Conservation (phyloP, 2,329 filamentous ascomycete genomes). For the Blumeria hordei region DNA sequence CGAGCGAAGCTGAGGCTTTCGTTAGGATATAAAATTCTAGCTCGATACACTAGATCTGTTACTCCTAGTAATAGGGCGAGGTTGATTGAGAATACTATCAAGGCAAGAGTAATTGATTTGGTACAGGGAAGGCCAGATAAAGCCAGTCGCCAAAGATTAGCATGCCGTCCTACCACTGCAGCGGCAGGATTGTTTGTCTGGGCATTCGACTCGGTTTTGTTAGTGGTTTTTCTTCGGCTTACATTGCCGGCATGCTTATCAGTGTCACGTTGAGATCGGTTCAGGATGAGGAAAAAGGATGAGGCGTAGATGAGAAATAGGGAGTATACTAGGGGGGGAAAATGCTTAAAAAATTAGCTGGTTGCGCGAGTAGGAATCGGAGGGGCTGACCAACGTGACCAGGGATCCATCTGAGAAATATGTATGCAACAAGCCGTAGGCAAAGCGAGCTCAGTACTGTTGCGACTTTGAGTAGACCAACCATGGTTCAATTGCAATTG, state of each 20-base stretch:
- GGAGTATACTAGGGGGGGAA: conserved; percentile 27
- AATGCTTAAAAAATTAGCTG: conserved; percentile 7
- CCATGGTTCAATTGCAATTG: background rate
- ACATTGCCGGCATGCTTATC: conserved; percentile 34
- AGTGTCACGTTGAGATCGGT: conserved; percentile 31
- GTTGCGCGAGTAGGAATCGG: background rate
- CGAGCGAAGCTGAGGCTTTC: conserved; percentile 66
- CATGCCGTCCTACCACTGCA: conserved; percentile 27
- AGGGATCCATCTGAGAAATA: conserved; percentile 34
- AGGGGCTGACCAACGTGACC: conserved; percentile 11
- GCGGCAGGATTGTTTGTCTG: conserved; percentile 10
- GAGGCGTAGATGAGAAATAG: conserved; percentile 42
- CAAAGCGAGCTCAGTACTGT: conserved; percentile 20
- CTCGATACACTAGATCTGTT: conserved; percentile 56
- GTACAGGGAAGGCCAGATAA: conserved; percentile 55
- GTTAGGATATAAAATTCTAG: conserved; percentile 41
- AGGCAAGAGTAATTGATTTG: conserved; percentile 38
- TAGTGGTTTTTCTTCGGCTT: conserved; percentile 22
- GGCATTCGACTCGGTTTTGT: conserved; percentile 14
- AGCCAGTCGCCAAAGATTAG: conserved; percentile 37
- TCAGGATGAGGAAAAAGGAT: conserved; percentile 34
- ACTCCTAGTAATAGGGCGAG: conserved; percentile 40
- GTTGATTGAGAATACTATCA: conserved; percentile 50
- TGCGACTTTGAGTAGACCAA: background rate
- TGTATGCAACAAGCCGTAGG: conserved; percentile 25